Evolutionary conservation across 768 basidiomycete genomes (phyloP).

Genomic region (Phylloporus sp.): DNA sequence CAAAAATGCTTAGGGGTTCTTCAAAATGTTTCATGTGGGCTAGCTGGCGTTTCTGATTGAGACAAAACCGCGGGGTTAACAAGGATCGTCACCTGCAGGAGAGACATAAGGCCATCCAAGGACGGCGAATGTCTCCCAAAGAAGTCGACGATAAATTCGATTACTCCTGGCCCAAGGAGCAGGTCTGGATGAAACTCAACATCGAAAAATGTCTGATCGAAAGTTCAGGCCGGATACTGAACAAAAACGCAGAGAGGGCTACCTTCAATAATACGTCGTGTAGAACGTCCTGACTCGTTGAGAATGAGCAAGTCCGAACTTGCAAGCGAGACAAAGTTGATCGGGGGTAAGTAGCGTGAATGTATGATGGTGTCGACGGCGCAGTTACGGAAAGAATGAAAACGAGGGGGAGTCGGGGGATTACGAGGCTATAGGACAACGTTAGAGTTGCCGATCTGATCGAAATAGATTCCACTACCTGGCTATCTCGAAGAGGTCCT

Average conservation of each 20-base stretch:
- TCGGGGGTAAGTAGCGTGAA: slow-evolving; percentile 58
- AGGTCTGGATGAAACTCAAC: slow-evolving; percentile 55
- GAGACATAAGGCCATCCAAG: slow-evolving; percentile 51
- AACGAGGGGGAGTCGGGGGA: slow-evolving; percentile 55
- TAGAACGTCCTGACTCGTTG: slow-evolving; percentile 45
- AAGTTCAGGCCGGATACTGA: neutral
- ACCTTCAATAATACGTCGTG: slow-evolving; percentile 57
- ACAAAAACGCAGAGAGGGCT: neutral
- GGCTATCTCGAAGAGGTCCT: slow-evolving; percentile 70
- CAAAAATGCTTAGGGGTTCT: slow-evolving; percentile 47
- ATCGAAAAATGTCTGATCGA: slow-evolving; percentile 60
- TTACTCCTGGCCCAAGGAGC: slow-evolving; percentile 53
- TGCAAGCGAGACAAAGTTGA: slow-evolving; percentile 57
- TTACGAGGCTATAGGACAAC: slow-evolving; percentile 40
- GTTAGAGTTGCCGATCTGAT: neutral
- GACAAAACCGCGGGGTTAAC: neutral
- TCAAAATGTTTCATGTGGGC: slow-evolving; percentile 68
- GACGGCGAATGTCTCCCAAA: slow-evolving; percentile 54
- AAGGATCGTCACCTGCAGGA: slow-evolving; percentile 52
- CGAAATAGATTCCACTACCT: slow-evolving; percentile 40
- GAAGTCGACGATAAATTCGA: slow-evolving; percentile 58
- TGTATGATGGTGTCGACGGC: slow-evolving; percentile 50
- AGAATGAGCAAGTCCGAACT: slow-evolving; percentile 47
- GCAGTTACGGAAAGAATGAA: slow-evolving; percentile 62
- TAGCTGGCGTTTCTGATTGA: slow-evolving; percentile 38